Evolutionary conservation across 2,329 filamentous ascomycete genomes (phyloP), one percentile per base, ranked within the genome.

Genomic region (Trematosphaeria pertusa): DNA sequence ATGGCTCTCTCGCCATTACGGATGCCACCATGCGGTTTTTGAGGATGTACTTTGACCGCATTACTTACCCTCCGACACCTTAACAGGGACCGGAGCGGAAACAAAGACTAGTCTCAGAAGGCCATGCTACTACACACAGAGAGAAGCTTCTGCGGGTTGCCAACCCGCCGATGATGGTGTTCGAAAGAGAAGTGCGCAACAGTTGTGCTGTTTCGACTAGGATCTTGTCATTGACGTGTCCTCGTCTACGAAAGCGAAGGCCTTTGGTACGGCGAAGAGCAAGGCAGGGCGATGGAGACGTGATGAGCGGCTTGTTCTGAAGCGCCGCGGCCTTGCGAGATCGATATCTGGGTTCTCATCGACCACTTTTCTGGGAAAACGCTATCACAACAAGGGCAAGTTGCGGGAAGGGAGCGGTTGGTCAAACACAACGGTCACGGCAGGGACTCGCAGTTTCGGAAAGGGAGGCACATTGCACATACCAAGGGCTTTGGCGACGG

Each of bases 51-150:
- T 96, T 97, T 96, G 89, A 88, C 82, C 89, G 89, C 81, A 86
- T 80, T 79, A 66, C 22, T 47, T 74, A 85, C 87, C 87, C 85
- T 86, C 83, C 83, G 43, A 64, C 73, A 70, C 68, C 63, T 68
- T 58, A 53, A 65, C 37, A 48, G 61, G 46, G 43, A 69, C 64
- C 65, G 84, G 84, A 85, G 87, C 86, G 88, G 87, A 92, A 88
- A 78, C 87, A 96, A 96, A 97, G 91, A 94, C 89, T 78, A 85
- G 87, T 96, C 90, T 87, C 80, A 72, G 88, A 89, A 86, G 88
- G 87, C 84, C 87, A 83, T 89, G 90, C 87, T 81, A 64, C 78
- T 70, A 83, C 88, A 86, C 67, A 91, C 87, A 80, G 89, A 92
- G 85, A 87, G 83, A 84, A 60, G 57, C 44, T 52, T 56, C 64